Percentiles rank a stretch among this genome's conserved stretches.
These are phyloP conservation scores for Talaromyces marneffei DNA, from an alignment of 2,329 filamentous ascomycete species.

Conservation along the genomic window DNA sequence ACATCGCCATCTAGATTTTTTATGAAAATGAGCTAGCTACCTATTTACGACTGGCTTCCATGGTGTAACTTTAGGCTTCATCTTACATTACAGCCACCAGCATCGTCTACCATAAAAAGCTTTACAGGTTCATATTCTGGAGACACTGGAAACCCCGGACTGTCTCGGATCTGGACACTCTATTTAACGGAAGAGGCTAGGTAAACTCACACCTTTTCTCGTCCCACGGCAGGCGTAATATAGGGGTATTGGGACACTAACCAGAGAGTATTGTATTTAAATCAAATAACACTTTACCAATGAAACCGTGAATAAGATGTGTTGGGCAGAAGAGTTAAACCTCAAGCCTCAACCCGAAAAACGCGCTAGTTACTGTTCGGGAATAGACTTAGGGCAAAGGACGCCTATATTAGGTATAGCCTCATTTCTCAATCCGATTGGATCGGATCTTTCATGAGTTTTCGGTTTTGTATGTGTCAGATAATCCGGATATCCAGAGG, in stretches of 20 bases:
- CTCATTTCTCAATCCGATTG: neutral
- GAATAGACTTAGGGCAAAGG: neutral
- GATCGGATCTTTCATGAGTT: neutral
- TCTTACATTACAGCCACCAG: neutral
- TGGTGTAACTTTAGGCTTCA: neutral
- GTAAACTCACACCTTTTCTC: neutral
- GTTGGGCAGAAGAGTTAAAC: neutral
- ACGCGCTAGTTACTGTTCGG: neutral
- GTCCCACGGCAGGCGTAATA: neutral
- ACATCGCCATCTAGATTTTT: neutral
- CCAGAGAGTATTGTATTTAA: neutral
- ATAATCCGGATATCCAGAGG: too few species aligned
- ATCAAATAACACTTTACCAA: neutral
- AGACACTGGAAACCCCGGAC: neutral
- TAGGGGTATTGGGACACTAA: neutral
- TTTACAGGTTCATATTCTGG: neutral
- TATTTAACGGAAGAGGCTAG: neutral
- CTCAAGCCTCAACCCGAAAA: neutral
- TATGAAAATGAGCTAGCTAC: neutral
- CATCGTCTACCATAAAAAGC: neutral
- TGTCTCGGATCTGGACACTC: neutral
- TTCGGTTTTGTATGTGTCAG: neutral
- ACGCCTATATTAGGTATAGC: neutral
- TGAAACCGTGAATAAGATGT: neutral
- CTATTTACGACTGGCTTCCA: neutral